Base-by-base conservation (phyloP, 257 asterid species). In the Solanum chaucha region DNA sequence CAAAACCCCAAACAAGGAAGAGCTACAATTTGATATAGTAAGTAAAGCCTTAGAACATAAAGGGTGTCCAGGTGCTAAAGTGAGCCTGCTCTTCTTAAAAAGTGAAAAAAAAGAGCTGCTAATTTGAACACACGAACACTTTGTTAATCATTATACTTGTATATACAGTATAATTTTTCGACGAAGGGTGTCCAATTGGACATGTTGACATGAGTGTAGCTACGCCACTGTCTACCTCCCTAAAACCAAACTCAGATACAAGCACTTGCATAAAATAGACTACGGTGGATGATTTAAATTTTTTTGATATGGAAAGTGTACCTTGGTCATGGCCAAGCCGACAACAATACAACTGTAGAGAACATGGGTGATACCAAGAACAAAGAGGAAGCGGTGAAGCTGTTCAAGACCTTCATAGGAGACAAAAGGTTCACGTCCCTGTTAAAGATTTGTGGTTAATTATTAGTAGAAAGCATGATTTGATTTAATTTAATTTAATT, bases 321-420 rank as follows among this genome's bases (percentile, higher is more conserved):
- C 99, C 98, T 96, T 96, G 91, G 90, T 94, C 99, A 94, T 96
- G n/a, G 99, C 89, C 89, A 96, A 87, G 86, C 93, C 98, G 1
- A 96, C 98, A 5, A 94, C 87, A 87, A 96, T 85, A 86, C 95
- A 94, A 78, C 98, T 95, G 86, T 95, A 96, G 38, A 95, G 87
- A 73, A 96, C 96, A 89, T 96, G 98, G 67, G 96, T 93, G 67
- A 95, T 92, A 30, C 95, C 98, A 61, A 96, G 98, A 90, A 96
- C 98, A 87, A 96, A 96, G 92, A 96, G 89, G 92, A 96, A 95
- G 3, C 97, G 94, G 86, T 95, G 93, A 64, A 95, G 99, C 77
- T 96, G 98, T 84, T 93, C 96, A 15, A 96, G 99, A 35, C 98
- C 99, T 92, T 96, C 98, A 14, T 95, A 89, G 8, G 99, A 95